phyloP scores from a whole-genome alignment of 2,329 filamentous ascomycete species.

The Sphaerostilbella broomeana region DNA sequence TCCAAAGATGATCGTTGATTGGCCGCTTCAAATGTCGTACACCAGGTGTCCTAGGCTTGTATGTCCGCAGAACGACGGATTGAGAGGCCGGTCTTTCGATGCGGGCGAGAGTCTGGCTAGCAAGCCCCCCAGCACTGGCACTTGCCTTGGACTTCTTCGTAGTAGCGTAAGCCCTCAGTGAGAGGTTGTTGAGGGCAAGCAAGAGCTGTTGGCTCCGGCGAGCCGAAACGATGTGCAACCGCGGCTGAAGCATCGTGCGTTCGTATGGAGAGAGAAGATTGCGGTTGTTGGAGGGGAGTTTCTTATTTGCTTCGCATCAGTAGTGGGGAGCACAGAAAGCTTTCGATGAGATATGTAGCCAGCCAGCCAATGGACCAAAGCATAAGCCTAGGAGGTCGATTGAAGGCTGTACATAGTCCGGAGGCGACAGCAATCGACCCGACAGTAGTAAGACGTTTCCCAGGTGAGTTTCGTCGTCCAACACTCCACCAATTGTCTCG shows the following conservation, averaged over 20 bases:
- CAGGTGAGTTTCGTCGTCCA: constrained; percentile 5
- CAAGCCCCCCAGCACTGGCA: constrained; percentile 9
- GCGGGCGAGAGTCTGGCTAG: constrained; percentile 18
- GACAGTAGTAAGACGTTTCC: too few species aligned
- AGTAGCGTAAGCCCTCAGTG: constrained; percentile 28
- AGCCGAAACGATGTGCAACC: constrained; percentile 24
- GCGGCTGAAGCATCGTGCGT: constrained; percentile 26
- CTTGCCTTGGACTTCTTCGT: constrained; percentile 17
- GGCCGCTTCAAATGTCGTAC: constrained; percentile 84
- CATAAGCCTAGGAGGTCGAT: constrained; percentile 3
- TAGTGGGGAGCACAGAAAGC: constrained; percentile 1
- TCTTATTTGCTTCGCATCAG: constrained; percentile 2
- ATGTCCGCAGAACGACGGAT: constrained; percentile 62
- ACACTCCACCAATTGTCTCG: constrained; percentile 1
- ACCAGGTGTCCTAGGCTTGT: constrained; percentile 90
- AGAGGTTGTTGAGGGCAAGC: constrained; percentile 19
- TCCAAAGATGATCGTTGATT: constrained; percentile 96
- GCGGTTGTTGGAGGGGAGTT: not conserved
- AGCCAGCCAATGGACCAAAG: constrained; percentile 9
- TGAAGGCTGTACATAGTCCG: too few species aligned
- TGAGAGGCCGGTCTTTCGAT: constrained; percentile 24
- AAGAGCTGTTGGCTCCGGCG: constrained; percentile 25
- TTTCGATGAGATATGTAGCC: not conserved
- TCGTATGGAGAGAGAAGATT: not conserved
- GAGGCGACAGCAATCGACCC: too few species aligned